phyloP scores from a whole-genome alignment of 2,329 filamentous ascomycete species.

The Xylariaceae sp. region DNA sequence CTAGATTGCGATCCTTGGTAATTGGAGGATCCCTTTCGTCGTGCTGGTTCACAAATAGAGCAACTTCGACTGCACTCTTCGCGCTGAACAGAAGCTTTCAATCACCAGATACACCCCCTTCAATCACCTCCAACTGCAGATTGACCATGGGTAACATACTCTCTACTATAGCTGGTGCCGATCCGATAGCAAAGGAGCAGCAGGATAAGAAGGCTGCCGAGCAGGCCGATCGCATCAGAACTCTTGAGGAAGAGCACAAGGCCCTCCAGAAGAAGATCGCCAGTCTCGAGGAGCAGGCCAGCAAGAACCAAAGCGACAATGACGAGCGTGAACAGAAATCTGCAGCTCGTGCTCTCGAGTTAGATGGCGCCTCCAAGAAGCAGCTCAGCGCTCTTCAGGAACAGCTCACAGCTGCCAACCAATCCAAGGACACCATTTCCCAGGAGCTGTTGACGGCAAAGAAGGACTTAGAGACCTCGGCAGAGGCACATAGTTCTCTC shows the following conservation, averaged over 20 bases:
- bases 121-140: not conserved
- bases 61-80: no score
- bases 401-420: slow-evolving; percentile 20
- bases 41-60: no score
- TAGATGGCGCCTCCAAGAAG: slow-evolving; percentile 19
- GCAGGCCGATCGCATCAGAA: slow-evolving; percentile 34
- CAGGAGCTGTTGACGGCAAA: slow-evolving; percentile 33
- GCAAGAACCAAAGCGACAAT: slow-evolving; percentile 34
- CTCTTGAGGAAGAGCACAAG: slow-evolving; percentile 35
- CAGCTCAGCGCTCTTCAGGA: slow-evolving; percentile 23
- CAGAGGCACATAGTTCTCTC: slow-evolving; percentile 33
- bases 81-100: not conserved
- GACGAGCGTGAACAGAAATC: slow-evolving; percentile 27
- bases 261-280: slow-evolving; percentile 37
- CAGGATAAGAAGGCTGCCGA: slow-evolving; percentile 36
- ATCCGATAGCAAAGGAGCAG: slow-evolving; percentile 32
- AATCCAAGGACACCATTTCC: slow-evolving; percentile 22
- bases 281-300: slow-evolving; percentile 28
- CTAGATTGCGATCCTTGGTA: not conserved
- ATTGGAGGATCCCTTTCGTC: not conserved
- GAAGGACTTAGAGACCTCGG: slow-evolving; percentile 31
- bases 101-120: not conserved
- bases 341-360: slow-evolving; percentile 25
- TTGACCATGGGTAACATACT: slow-evolving; percentile 39
- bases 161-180: slow-evolving; percentile 36